These are phyloP conservation scores for Metarhizium robertsii DNA, from an alignment of 2,329 filamentous ascomycete genomes.

Conservation along the genomic window DNA sequence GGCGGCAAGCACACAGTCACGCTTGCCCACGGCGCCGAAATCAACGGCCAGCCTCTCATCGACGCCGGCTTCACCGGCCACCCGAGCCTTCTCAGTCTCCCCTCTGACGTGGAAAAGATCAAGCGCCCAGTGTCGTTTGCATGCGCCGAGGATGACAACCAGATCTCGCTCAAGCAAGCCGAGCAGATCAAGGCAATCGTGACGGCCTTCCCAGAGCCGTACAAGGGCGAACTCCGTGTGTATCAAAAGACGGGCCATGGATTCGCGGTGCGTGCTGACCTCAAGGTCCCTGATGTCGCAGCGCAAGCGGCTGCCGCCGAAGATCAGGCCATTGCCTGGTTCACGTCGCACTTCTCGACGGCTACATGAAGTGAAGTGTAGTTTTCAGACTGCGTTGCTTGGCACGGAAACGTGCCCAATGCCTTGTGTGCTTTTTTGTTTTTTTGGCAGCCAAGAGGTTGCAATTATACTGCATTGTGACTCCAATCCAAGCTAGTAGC, in stretches of 20 bases:
- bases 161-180: slow-evolving; percentile 22
- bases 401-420: too few species aligned
- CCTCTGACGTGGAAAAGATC: slow-evolving; percentile 36
- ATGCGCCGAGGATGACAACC: slow-evolving; percentile 34
- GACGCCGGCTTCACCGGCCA: slow-evolving; percentile 45
- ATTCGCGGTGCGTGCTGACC: slow-evolving; percentile 27
- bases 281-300: slow-evolving; percentile 13
- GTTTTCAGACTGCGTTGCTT: neutral
- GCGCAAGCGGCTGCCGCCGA: slow-evolving; percentile 20
- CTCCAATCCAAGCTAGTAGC: neutral
- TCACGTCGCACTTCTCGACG: slow-evolving; percentile 15
- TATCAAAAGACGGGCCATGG: slow-evolving; percentile 32
- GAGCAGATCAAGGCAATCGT: slow-evolving; percentile 25
- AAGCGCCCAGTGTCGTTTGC: slow-evolving; percentile 35
- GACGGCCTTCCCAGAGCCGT: slow-evolving; percentile 20
- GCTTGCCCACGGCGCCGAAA: slow-evolving; percentile 30
- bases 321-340: slow-evolving; percentile 25
- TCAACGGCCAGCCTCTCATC: slow-evolving; percentile 29
- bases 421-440: too few species aligned
- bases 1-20: slow-evolving; percentile 45
- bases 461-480: neutral
- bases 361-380: neutral
- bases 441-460: too few species aligned
- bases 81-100: slow-evolving; percentile 37
- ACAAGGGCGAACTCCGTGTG: slow-evolving; percentile 26